phyloP scores from a whole-genome alignment of 129 eudicot species.

The Kitagawia praeruptora region DNA sequence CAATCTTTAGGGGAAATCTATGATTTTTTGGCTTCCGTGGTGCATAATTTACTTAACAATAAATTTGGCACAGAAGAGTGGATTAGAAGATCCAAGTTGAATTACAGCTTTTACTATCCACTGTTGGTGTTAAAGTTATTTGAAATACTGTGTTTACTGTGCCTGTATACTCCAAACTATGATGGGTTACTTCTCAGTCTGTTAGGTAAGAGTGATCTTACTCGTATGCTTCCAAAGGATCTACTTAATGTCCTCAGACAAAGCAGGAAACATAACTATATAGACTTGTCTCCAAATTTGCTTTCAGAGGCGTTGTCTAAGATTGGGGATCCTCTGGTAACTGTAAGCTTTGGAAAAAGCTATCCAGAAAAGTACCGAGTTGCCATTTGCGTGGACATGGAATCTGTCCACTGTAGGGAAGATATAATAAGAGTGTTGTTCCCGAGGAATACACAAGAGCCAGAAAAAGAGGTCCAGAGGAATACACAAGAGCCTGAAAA shows the following conservation, averaged over 20 bases:
- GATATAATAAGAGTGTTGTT: slow-evolving; percentile 34
- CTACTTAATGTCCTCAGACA: slow-evolving; percentile 19
- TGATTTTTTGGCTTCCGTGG: slow-evolving; percentile 12
- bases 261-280: slow-evolving; percentile 5
- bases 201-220: slow-evolving; percentile 12
- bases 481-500: background rate
- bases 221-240: slow-evolving; percentile 36
- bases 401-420: slow-evolving; percentile 15
- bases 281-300: slow-evolving; percentile 3
- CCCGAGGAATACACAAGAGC: slow-evolving; percentile 8
- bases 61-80: slow-evolving; percentile 25
- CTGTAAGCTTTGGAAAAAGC: slow-evolving; percentile 21
- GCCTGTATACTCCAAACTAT: slow-evolving; percentile 23
- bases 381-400: slow-evolving; percentile 40
- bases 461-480: slow-evolving; percentile 10
- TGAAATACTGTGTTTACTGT: slow-evolving; percentile 32
- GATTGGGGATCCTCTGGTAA: slow-evolving; percentile 54
- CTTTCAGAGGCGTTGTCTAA: slow-evolving; percentile 42
- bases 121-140: slow-evolving; percentile 48
- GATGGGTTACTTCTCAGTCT: slow-evolving; percentile 14
- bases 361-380: background rate
- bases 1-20: background rate
- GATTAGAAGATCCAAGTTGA: slow-evolving; percentile 21
- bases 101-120: slow-evolving; percentile 20
- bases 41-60: slow-evolving; percentile 20